A percentile compares a stretch with the other conserved stretches of the same genome.
phyloP scores from a whole-genome alignment of 2,329 filamentous ascomycete species.

The Epicoccum nigrum region DNA sequence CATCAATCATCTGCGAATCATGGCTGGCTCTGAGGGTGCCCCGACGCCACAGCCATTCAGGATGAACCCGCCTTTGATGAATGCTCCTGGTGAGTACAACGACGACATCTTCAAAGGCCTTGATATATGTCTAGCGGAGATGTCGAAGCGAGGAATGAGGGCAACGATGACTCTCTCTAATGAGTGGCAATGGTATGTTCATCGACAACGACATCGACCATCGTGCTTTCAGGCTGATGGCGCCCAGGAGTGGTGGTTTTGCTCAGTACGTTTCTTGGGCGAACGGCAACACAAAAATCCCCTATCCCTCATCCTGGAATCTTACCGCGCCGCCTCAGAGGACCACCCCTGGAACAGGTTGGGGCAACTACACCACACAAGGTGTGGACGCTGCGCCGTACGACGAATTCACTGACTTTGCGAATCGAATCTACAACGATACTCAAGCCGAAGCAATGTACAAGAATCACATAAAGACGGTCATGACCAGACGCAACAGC shows the following conservation, averaged over 20 bases:
- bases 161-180: constrained; percentile 50
- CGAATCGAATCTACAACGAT: constrained; percentile 47
- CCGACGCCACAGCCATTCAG: constrained; percentile 49
- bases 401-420: constrained; percentile 34
- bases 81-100: constrained; percentile 48
- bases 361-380: constrained; percentile 49
- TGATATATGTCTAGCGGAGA: constrained; percentile 49
- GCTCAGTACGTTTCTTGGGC: constrained; percentile 50
- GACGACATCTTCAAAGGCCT: constrained; percentile 47
- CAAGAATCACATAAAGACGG: constrained; percentile 46
- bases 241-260: constrained; percentile 37
- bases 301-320: constrained; percentile 49
- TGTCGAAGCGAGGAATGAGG: constrained; percentile 49
- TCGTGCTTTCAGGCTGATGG: too few species aligned
- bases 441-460: constrained; percentile 45
- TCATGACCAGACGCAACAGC: constrained; percentile 46
- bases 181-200: constrained; percentile 48
- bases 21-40: constrained; percentile 49
- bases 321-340: constrained; percentile 46
- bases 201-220: too few species aligned
- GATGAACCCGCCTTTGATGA: constrained; percentile 48
- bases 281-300: constrained; percentile 42
- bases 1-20: constrained; percentile 50
- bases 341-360: constrained; percentile 42
- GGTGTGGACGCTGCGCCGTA: constrained; percentile 44